phyloP scores from a whole-genome alignment of 1,284 basidiomycete genomes.

The Cutaneotrichosporon sp. region DNA sequence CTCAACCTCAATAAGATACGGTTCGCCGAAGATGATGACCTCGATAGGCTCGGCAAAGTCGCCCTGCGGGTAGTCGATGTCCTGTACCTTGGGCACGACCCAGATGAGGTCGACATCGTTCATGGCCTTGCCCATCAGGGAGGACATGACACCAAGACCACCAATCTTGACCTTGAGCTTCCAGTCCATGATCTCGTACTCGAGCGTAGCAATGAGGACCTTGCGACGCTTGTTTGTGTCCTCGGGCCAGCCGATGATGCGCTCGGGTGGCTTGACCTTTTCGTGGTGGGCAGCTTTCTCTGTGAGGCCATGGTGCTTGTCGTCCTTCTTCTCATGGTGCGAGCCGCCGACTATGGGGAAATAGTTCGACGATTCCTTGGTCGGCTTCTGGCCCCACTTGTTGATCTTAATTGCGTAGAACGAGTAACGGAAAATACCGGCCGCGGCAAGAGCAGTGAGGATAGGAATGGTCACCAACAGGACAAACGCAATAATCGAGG shows the following conservation, averaged over 20 bases:
- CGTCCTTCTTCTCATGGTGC: slow-evolving; percentile 51
- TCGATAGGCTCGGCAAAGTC: slow-evolving; percentile 87
- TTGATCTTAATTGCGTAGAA: slow-evolving; percentile 94
- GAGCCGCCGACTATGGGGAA: slow-evolving; percentile 56
- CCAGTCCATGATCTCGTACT: slow-evolving; percentile 95
- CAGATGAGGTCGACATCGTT: slow-evolving; percentile 87
- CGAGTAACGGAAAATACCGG: slow-evolving; percentile 82
- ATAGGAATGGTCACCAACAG: slow-evolving; percentile 73
- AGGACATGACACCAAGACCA: slow-evolving; percentile 92
- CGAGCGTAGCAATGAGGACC: slow-evolving; percentile 81
- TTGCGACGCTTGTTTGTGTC: slow-evolving; percentile 80
- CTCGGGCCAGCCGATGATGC: slow-evolving; percentile 87
- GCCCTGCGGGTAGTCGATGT: slow-evolving; percentile 82
- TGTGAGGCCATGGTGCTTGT: slow-evolving; percentile 40
- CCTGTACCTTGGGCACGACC: slow-evolving; percentile 89
- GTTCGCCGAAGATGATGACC: slow-evolving; percentile 90
- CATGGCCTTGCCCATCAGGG: slow-evolving; percentile 94
- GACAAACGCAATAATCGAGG: slow-evolving; percentile 78
- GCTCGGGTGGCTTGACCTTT: slow-evolving; percentile 55
- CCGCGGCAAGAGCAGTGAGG: slow-evolving; percentile 74
- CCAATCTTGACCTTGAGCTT: slow-evolving; percentile 95
- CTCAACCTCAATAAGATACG: slow-evolving; percentile 89
- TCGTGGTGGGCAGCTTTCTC: slow-evolving; percentile 51
- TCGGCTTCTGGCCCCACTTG: slow-evolving; percentile 72
- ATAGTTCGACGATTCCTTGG: slow-evolving; percentile 46